phyloP scores from a whole-genome alignment of 192 early-diverging fungal species.

The Podochytrium sp. region DNA sequence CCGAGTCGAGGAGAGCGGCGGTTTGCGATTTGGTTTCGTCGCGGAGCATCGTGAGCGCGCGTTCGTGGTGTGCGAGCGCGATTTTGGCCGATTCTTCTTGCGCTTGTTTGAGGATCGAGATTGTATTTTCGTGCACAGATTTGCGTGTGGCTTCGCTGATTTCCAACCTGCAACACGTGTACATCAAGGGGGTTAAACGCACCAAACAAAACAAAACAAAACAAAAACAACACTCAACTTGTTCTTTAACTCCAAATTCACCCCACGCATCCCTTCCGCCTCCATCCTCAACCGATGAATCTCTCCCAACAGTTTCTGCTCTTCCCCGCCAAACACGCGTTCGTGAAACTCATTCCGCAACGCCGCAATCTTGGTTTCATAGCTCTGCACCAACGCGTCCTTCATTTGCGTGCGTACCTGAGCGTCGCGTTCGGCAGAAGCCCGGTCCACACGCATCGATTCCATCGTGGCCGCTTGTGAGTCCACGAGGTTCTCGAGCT shows the following conservation, averaged over 20 bases:
- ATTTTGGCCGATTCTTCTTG: constrained; percentile 42
- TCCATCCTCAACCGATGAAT: constrained; percentile 28
- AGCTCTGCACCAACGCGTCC: constrained; percentile 33
- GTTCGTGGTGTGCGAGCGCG: constrained; percentile 36
- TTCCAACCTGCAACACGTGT: constrained; percentile 30
- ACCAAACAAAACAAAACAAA: neutral
- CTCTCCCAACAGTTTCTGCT: constrained; percentile 35
- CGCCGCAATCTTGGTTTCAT: constrained; percentile 30
- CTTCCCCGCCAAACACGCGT: constrained; percentile 31
- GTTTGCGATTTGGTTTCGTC: constrained; percentile 31
- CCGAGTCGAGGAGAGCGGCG: constrained; percentile 22
- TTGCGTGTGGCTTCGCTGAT: constrained; percentile 41
- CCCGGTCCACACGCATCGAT: constrained; percentile 20
- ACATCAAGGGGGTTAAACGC: too few species aligned
- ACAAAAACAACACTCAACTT: neutral
- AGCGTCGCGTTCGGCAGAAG: constrained; percentile 25
- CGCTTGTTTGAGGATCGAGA: constrained; percentile 37
- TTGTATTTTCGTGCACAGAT: constrained; percentile 37
- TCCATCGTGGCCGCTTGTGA: constrained; percentile 28
- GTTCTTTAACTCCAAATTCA: constrained; percentile 26
- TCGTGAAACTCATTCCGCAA: constrained; percentile 38
- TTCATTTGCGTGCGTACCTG: constrained; percentile 15
- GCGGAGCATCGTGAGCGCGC: constrained; percentile 31
- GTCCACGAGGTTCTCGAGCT: constrained; percentile 33
- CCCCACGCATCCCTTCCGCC: constrained; percentile 24